phyloP scores from a whole-genome alignment of 2,329 filamentous ascomycete genomes.

The Cladophialophora yegresii region DNA sequence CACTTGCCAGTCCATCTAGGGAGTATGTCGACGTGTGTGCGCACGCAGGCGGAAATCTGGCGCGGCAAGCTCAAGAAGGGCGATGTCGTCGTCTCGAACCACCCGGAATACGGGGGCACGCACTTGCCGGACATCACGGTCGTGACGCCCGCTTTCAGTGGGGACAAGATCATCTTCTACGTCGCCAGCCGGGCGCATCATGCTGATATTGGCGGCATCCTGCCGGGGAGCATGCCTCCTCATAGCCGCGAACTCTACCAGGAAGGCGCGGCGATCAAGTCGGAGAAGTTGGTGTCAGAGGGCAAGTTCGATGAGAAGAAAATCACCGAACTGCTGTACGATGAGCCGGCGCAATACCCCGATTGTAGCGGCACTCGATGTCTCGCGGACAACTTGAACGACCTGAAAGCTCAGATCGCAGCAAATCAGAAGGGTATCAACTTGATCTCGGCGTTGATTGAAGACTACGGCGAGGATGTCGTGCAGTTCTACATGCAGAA shows the following conservation, averaged over 20 bases:
- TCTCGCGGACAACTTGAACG: conserved; percentile 79
- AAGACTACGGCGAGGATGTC: conserved; percentile 73
- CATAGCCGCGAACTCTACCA: conserved; percentile 67
- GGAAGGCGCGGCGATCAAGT: conserved; percentile 66
- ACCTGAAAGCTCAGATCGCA: conserved; percentile 82
- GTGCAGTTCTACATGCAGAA: conserved; percentile 82
- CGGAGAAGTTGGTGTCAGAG: conserved; percentile 56
- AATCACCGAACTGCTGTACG: conserved; percentile 69
- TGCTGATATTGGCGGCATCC: conserved; percentile 80
- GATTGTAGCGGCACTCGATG: conserved; percentile 79
- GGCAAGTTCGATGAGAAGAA: conserved; percentile 72
- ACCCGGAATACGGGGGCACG: conserved; percentile 80
- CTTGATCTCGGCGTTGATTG: conserved; percentile 71
- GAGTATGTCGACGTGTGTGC: conserved; percentile 77
- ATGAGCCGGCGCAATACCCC: conserved; percentile 71
- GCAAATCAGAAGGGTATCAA: conserved; percentile 85
- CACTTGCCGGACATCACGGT: conserved; percentile 83
- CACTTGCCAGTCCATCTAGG: conserved; percentile 78
- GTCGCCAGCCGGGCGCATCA: conserved; percentile 79
- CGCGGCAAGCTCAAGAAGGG: conserved; percentile 73
- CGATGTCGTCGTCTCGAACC: conserved; percentile 81
- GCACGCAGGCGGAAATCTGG: conserved; percentile 76
- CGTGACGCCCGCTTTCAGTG: conserved; percentile 74
- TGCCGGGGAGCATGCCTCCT: conserved; percentile 82
- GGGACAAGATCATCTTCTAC: conserved; percentile 72